phyloP scores from a whole-genome alignment of 768 basidiomycete species.

The Termitomyces sp. region DNA sequence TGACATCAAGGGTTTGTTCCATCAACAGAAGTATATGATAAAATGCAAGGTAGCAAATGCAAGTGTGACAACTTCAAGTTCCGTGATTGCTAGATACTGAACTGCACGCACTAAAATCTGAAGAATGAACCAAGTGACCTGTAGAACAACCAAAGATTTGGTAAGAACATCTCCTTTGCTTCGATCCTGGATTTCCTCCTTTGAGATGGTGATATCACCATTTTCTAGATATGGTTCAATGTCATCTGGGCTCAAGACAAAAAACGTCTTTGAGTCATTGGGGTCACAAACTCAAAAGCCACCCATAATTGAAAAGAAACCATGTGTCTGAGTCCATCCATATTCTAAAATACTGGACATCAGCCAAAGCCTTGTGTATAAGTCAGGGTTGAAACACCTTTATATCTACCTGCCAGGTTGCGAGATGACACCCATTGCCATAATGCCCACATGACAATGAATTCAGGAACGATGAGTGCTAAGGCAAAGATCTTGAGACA shows the following conservation, averaged over 20 bases:
- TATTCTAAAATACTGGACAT: neutral
- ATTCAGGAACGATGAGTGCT: constrained; percentile 16
- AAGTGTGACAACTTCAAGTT: constrained; percentile 13
- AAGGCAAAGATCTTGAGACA: neutral
- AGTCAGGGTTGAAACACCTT: neutral
- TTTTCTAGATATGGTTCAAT: neutral
- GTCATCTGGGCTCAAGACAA: constrained; percentile 2
- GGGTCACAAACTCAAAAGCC: constrained; percentile 16
- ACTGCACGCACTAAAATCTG: constrained; percentile 21
- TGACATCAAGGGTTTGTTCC: constrained; percentile 29
- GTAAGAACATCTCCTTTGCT: constrained; percentile 22
- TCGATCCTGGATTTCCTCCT: constrained; percentile 19
- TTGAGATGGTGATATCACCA: constrained; percentile 3
- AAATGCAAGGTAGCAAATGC: constrained; percentile 21
- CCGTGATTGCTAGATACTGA: constrained; percentile 10
- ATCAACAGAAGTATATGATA: constrained; percentile 28
- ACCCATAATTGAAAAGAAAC: constrained; percentile 22
- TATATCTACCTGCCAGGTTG: constrained; percentile 11
- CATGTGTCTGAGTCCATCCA: constrained; percentile 2
- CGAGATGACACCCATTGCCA: constrained; percentile 14
- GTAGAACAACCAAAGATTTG: constrained; percentile 19
- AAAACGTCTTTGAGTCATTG: neutral
- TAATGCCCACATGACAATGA: constrained; percentile 17
- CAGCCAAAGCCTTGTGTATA: neutral
- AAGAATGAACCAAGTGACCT: constrained; percentile 25